A percentile compares a stretch with the other conserved stretches of the same genome.
Evolutionary conservation across 352 stramenopile genomes (phyloP).

Genomic region (Globisporangium splendens): DNA sequence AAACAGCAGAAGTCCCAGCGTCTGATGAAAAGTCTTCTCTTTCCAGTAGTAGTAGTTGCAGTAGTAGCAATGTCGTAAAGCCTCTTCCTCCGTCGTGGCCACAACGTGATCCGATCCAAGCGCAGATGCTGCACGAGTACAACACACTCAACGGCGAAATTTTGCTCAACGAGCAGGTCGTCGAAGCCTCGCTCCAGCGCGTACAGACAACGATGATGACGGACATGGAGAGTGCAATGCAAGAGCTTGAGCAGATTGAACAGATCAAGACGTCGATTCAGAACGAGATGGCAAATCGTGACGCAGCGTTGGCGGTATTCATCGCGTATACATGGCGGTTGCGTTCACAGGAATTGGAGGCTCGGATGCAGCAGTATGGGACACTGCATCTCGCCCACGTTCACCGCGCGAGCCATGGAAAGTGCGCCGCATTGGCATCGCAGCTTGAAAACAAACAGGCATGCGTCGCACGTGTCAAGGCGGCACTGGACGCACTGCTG

Average conservation of each 20-base stretch:
- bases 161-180: conserved; percentile 30
- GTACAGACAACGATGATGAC: not conserved
- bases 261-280: not conserved
- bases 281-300: not conserved
- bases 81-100: too few species aligned
- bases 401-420: conserved; percentile 36
- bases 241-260: not conserved
- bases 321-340: too few species aligned
- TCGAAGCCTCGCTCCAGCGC: conserved; percentile 20
- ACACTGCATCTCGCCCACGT: conserved; percentile 34
- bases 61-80: not conserved
- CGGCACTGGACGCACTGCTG: too few species aligned
- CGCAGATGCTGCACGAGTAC: conserved; percentile 18
- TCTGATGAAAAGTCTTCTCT: not conserved
- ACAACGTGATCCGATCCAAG: conserved; percentile 5
- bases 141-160: conserved; percentile 29
- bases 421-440: conserved; percentile 33
- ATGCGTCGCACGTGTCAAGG: conserved; percentile 14
- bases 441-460: conserved; percentile 29
- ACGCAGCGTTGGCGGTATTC: not conserved
- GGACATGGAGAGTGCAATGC: not conserved
- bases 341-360: not conserved
- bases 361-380: not conserved
- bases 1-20: not conserved
- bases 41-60: not conserved